Evolutionary conservation across 495 filamentous ascomycete species (phyloP).

Genomic region (Paragyromitra xinjiangensis): DNA sequence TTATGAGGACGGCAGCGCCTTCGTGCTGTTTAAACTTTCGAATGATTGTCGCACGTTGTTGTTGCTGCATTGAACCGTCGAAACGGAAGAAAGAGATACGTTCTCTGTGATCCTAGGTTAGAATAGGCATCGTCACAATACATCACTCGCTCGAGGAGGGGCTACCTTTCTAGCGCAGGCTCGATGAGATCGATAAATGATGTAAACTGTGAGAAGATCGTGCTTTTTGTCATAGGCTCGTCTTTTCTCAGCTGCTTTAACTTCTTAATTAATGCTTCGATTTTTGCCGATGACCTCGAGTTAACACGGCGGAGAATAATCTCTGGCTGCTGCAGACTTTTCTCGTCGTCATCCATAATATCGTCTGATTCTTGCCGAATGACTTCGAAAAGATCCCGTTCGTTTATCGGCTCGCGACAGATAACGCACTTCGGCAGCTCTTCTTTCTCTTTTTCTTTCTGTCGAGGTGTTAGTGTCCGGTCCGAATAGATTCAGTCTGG

Average conservation of each 20-base stretch:
- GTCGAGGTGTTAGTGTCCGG: constrained; percentile 23
- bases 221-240: constrained; percentile 77
- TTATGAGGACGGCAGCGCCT: constrained; percentile 71
- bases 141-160: constrained; percentile 1
- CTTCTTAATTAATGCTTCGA: constrained; percentile 77
- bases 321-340: constrained; percentile 61
- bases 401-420: constrained; percentile 83
- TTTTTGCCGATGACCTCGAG: constrained; percentile 83
- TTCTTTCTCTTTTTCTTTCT: constrained; percentile 80
- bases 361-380: constrained; percentile 63
- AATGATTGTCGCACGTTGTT: constrained; percentile 78
- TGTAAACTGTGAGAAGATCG: constrained; percentile 96
- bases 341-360: constrained; percentile 61
- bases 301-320: constrained; percentile 81
- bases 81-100: constrained; percentile 84
- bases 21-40: constrained; percentile 69
- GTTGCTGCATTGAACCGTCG: constrained; percentile 89
- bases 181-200: constrained; percentile 92
- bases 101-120: constrained; percentile 38
- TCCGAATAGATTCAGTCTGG: not conserved
- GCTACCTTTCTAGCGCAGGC: constrained; percentile 72
- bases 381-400: constrained; percentile 89
- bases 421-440: constrained; percentile 83
- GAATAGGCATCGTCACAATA: not conserved
- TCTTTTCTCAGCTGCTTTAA: constrained; percentile 71